Evolutionary conservation across 1,139 yeast genomes (phyloP).

Genomic region (Taphrina deformans): DNA sequence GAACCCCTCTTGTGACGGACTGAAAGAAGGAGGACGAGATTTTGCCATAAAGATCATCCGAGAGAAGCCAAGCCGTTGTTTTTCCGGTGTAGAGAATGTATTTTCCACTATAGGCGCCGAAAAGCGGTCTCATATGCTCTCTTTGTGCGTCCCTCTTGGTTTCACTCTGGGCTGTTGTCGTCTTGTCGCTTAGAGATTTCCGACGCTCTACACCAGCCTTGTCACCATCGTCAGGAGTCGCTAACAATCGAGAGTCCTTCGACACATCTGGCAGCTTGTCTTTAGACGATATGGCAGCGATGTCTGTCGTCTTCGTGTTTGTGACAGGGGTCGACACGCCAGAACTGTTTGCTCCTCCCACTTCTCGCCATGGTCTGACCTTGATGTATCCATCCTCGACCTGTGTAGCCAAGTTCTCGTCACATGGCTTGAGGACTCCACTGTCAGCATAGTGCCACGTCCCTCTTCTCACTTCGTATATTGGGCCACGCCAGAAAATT

Average conservation of each 20-base stretch:
- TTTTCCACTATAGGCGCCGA: constrained; percentile 41
- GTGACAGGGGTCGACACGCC: neutral
- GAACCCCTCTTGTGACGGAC: constrained; percentile 39
- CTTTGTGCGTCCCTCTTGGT: constrained; percentile 17
- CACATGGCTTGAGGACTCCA: constrained; percentile 53
- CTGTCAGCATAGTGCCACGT: constrained; percentile 73
- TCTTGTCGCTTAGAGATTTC: constrained; percentile 6
- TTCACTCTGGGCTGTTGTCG: constrained; percentile 6
- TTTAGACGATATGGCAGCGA: constrained; percentile 10
- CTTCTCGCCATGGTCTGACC: constrained; percentile 41
- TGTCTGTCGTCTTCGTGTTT: neutral
- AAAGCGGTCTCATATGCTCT: constrained; percentile 39
- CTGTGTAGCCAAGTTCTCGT: constrained; percentile 54
- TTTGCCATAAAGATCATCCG: constrained; percentile 41
- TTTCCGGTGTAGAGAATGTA: constrained; percentile 40
- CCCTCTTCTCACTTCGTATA: constrained; percentile 79
- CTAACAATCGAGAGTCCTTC: constrained; percentile 21
- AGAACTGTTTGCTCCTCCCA: neutral
- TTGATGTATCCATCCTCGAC: constrained; percentile 60
- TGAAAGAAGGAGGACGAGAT: constrained; percentile 40
- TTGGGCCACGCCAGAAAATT: constrained; percentile 87
- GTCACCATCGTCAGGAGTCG: constrained; percentile 7
- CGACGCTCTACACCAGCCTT: neutral
- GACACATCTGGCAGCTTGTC: constrained; percentile 30
- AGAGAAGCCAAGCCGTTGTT: constrained; percentile 40